Evolutionary conservation across 345 rosid species (phyloP).

Genomic region (Durio zibethinus): DNA sequence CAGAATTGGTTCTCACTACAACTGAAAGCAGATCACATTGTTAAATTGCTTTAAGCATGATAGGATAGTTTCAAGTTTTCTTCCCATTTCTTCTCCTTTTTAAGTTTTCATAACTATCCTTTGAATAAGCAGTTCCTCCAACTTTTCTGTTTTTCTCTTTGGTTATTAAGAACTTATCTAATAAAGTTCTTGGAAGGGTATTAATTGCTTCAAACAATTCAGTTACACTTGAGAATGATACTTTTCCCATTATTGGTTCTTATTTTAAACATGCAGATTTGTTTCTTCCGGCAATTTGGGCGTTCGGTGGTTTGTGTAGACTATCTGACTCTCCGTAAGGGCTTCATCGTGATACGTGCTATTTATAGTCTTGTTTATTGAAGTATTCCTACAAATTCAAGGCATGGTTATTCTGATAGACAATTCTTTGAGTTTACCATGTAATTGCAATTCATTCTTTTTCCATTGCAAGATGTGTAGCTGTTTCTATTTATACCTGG

Average conservation of each 20-base stretch:
- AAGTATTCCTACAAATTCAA: background rate
- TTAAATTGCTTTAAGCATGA: background rate
- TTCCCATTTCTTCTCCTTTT: background rate
- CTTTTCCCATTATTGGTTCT: background rate
- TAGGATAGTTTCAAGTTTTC: background rate
- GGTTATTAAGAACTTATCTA: background rate
- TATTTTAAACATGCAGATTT: constrained; percentile 52
- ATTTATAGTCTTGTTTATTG: background rate
- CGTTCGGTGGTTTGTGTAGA: constrained; percentile 80
- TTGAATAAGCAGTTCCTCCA: background rate
- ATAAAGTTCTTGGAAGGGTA: background rate
- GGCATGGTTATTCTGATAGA: background rate
- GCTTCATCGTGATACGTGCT: constrained; percentile 67
- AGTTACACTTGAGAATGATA: background rate
- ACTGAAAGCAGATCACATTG: background rate
- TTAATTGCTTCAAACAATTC: background rate
- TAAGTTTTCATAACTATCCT: background rate
- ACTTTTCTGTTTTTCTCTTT: background rate
- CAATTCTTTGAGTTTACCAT: background rate
- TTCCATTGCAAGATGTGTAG: background rate
- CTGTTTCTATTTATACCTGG: background rate
- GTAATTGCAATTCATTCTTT: background rate
- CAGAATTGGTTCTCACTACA: background rate
- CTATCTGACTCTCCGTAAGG: constrained; percentile 83
- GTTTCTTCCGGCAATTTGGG: constrained; percentile 91